These are phyloP conservation scores for Irpex sp. DNA, from an alignment of 1,284 basidiomycete species.

Conservation along the genomic window DNA sequence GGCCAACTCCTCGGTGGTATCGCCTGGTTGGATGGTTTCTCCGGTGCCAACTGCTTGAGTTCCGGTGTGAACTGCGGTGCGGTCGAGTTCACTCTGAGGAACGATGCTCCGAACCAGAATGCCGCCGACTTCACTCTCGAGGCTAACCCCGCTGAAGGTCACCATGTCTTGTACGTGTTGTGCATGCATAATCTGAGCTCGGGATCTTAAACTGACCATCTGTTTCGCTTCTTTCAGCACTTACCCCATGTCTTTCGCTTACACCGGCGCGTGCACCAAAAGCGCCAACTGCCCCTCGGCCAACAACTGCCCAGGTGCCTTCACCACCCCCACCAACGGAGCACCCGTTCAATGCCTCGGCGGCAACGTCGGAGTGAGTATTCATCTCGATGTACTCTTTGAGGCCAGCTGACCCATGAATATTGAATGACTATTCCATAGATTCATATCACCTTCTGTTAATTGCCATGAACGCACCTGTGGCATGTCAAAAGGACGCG, in stretches of 20 bases:
- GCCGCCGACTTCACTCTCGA: slow-evolving; percentile 6
- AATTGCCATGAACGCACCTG: background rate
- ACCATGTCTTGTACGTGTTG: slow-evolving; percentile 2
- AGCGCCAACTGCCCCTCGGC: slow-evolving; percentile 2
- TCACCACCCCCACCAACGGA: slow-evolving; percentile 1
- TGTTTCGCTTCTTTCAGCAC: background rate
- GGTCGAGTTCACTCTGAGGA: slow-evolving; percentile 8
- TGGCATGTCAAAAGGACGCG: background rate
- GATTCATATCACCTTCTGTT: background rate
- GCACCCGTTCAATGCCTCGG: background rate
- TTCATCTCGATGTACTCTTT: background rate
- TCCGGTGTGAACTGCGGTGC: slow-evolving; percentile 9
- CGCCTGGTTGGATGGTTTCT: slow-evolving; percentile 5
- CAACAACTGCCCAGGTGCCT: slow-evolving; percentile 3
- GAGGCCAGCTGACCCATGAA: background rate
- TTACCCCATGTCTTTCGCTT: slow-evolving; percentile 2
- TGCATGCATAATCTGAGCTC: background rate
- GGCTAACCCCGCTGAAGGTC: background rate
- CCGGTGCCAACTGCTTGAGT: slow-evolving; percentile 7
- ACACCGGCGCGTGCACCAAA: background rate
- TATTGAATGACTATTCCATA: background rate
- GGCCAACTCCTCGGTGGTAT: slow-evolving; percentile 7
- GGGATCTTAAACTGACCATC: background rate
- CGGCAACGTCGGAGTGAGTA: background rate
- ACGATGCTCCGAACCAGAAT: slow-evolving; percentile 7